These are phyloP conservation scores for Viola pubescens DNA, from an alignment of 441 rosid species.

Conservation along the genomic window DNA sequence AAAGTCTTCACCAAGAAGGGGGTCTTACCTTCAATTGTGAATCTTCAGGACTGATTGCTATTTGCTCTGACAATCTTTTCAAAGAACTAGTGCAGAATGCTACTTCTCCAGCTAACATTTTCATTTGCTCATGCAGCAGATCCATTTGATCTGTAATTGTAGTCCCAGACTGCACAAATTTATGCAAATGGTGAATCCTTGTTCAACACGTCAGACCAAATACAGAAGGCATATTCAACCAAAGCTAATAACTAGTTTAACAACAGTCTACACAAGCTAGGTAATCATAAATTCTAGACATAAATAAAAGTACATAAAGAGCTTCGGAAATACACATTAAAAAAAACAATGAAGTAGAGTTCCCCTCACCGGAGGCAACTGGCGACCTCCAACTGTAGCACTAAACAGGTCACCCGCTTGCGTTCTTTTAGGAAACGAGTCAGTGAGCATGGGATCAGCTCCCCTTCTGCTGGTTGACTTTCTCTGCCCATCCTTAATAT, in stretches of 20 bases:
- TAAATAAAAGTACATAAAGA: no score
- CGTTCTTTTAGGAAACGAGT: constrained; percentile 58
- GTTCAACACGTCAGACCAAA: no score
- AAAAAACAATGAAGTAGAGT: not conserved
- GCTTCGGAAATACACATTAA: not conserved
- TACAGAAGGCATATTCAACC: no score
- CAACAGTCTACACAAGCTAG: no score
- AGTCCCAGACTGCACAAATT: constrained; percentile 44
- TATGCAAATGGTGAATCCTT: no score
- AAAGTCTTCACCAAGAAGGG: not conserved
- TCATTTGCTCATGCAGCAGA: constrained; percentile 86
- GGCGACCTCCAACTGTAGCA: constrained; percentile 47
- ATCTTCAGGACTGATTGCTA: constrained; percentile 54
- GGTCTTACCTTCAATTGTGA: constrained; percentile 48
- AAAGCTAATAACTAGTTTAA: no score
- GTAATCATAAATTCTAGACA: no score
- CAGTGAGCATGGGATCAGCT: constrained; percentile 36
- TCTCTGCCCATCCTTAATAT: constrained; percentile 39
- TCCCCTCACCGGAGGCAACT: constrained; percentile 51
- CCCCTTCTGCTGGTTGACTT: constrained; percentile 51
- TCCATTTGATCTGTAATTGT: constrained; percentile 88
- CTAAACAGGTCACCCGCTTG: constrained; percentile 72
- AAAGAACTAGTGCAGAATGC: constrained; percentile 74
- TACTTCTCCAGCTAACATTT: constrained; percentile 88
- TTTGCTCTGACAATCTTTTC: constrained; percentile 74